phyloP scores from a whole-genome alignment of 2,329 filamentous ascomycete species.

The Pseudodiploospora longispora region DNA sequence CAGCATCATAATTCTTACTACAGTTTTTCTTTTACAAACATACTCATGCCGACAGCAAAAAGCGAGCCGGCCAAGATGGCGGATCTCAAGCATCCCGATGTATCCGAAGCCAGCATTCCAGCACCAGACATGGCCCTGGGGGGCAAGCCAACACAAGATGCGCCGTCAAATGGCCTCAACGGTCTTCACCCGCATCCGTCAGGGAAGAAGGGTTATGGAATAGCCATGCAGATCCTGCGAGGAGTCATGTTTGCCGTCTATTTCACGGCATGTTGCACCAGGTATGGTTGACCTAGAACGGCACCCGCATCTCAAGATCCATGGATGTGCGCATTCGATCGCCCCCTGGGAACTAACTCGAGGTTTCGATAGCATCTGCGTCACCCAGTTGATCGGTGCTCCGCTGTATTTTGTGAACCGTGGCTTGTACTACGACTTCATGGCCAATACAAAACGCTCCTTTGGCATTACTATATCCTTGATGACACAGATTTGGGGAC shows the following conservation, averaged over 20 bases:
- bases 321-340: no score
- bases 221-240: conserved; percentile 42
- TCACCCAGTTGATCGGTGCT: conserved; percentile 67
- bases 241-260: conserved; percentile 44
- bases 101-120: conserved; percentile 18
- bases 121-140: conserved; percentile 21
- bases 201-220: conserved; percentile 45
- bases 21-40: no score
- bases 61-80: conserved; percentile 15
- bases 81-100: conserved; percentile 13
- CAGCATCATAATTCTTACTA: no score
- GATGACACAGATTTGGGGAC: conserved; percentile 82
- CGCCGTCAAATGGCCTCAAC: conserved; percentile 6
- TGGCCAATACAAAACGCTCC: conserved; percentile 77
- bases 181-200: conserved; percentile 37
- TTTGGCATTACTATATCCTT: conserved; percentile 73
- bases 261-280: conserved; percentile 39
- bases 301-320: background rate
- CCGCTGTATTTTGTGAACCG: conserved; percentile 70
- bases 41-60: no score
- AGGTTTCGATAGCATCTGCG: conserved; percentile 43
- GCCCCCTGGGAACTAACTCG: background rate
- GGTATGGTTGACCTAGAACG: conserved; percentile 30
- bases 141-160: conserved; percentile 12
- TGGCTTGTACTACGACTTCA: conserved; percentile 76